Conservation (phyloP, 345 rosid species). For the Rhodamnia argentea region DNA sequence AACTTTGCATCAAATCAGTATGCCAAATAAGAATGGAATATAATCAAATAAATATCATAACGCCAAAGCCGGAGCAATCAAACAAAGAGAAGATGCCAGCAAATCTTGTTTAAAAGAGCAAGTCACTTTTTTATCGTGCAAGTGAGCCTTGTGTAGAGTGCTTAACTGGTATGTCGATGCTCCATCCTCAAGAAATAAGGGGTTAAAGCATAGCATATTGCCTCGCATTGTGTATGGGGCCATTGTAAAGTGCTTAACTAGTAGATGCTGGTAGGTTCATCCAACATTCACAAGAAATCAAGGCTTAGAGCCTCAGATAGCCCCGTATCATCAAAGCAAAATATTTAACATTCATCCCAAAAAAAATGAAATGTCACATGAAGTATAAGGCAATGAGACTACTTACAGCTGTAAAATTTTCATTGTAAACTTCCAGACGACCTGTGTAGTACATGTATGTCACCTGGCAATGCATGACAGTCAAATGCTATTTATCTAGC, state of each 20-base stretch:
- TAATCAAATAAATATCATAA: background rate
- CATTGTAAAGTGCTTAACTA: background rate
- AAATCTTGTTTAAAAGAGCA: background rate
- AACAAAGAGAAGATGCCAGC: background rate
- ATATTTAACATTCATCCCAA: background rate
- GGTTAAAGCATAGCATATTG: background rate
- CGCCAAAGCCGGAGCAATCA: background rate
- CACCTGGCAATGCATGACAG: slow-evolving; percentile 38
- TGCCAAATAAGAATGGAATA: background rate
- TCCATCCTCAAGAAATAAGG: background rate
- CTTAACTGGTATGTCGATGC: background rate
- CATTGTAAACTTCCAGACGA: slow-evolving; percentile 95
- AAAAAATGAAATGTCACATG: background rate
- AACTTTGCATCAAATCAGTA: background rate
- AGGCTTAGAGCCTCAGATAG: background rate
- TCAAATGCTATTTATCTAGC: background rate
- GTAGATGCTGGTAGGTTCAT: background rate
- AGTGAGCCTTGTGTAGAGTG: background rate
- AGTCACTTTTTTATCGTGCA: background rate
- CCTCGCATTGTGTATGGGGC: background rate
- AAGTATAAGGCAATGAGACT: background rate
- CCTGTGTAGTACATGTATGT: slow-evolving; percentile 99
- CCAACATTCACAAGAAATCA: background rate
- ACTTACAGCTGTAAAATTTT: slow-evolving; percentile 90
- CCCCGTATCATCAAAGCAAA: background rate